Percentiles rank a stretch among this genome's conserved stretches.
Evolutionary conservation across 192 early-diverging fungal genomes (phyloP).

Genomic region (Phycomyces blakesleeanus): DNA sequence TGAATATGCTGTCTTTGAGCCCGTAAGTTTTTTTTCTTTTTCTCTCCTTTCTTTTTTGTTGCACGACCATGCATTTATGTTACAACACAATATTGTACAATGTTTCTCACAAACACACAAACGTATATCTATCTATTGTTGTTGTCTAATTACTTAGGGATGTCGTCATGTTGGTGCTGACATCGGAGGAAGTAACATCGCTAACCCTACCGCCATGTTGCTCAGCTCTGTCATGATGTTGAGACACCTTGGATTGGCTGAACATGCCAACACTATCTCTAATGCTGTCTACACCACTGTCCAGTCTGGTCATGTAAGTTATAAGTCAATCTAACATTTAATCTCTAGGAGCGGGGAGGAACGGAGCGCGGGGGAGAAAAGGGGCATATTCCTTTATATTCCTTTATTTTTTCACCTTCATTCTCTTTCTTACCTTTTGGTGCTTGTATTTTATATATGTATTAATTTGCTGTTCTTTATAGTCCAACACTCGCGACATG

Average conservation of each 20-base stretch:
- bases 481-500: conserved; percentile 79
- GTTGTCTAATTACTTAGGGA: conserved; percentile 41
- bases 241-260: conserved; percentile 84
- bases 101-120: too few species aligned
- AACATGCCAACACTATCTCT: conserved; percentile 87
- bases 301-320: conserved; percentile 55
- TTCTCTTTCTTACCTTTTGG: too few species aligned
- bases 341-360: not conserved
- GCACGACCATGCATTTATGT: too few species aligned
- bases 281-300: conserved; percentile 90
- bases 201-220: conserved; percentile 93
- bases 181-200: conserved; percentile 89
- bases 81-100: too few species aligned
- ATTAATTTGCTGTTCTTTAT: too few species aligned
- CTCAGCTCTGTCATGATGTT: conserved; percentile 93
- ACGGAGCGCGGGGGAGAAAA: too few species aligned
- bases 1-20: conserved; percentile 96
- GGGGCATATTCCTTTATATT: too few species aligned
- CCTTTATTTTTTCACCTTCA: too few species aligned
- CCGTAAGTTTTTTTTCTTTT: conserved; percentile 47
- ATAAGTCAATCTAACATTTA: too few species aligned
- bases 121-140: not conserved
- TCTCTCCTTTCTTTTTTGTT: too few species aligned
- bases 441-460: too few species aligned
- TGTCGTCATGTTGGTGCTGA: conserved; percentile 97